Evolutionary conservation across 1,139 yeast genomes (phyloP), one percentile per base, ranked within the genome.

Genomic region (Taiozyma sp.): DNA sequence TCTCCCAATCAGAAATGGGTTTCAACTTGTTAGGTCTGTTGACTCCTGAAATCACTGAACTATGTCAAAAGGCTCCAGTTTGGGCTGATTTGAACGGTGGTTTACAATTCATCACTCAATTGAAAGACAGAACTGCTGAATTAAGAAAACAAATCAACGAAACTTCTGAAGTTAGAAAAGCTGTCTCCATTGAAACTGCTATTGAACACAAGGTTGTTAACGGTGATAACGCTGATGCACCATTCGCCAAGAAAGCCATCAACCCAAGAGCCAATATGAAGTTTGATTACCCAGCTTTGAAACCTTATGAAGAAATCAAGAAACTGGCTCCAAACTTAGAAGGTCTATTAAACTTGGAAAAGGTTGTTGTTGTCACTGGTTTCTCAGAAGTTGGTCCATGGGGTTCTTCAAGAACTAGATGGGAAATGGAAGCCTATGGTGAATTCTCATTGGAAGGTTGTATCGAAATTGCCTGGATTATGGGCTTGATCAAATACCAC

Each of bases 61-160:
- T 90, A 62, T 90, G 97, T 72, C 98, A 93, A 77, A 86, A 84
- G 66, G 83, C 86, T 60, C 98, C 99, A 53, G 90, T 93, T 51
- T 84, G 89, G 86, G 99, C 99, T 56, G 99, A 93, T 69, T 82
- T 93, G 76, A 95, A 95, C 69, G 99, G 99, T 79, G 99, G 99
- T 61, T 83, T 95, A 75, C 98, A 93, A 74, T 87, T 83, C 73
- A 78, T 93, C 64, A 91, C 88, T 52, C 88, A 90, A 77, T 81
- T 93, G 74, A 91, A 91, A 79, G 96, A 87, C 45, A 83, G 85
- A 70, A 88, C 96, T 63, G 77, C 82, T 62, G 77, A 82, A 59
- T 80, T 93, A 68, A 88, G 99, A 78, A 73, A 80, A 53, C 93
- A 89, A 53, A 81, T 93, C 64, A 71, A 81, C 55, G 95, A 87